These are phyloP conservation scores for Saccharomycopsis oosterbeekiorum DNA, from an alignment of 805 yeast genomes.

Conservation along the genomic window DNA sequence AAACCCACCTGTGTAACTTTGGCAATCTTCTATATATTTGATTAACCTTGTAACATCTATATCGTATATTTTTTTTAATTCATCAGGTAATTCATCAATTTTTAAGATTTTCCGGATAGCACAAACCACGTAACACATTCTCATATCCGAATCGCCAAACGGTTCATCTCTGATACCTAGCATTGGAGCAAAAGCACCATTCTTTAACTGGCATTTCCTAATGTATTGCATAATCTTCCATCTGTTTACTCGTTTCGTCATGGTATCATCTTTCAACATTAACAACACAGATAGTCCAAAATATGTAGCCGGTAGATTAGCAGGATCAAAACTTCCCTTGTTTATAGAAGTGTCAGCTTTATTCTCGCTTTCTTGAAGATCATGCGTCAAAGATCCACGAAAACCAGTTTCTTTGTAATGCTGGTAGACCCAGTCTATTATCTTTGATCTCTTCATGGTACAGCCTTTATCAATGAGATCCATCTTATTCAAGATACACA, in stretches of 20 bases:
- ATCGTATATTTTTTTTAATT: constrained; percentile 24
- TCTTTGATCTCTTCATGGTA: constrained; percentile 23
- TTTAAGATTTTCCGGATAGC: constrained; percentile 47
- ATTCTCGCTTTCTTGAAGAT: constrained; percentile 11
- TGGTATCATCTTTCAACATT: constrained; percentile 37
- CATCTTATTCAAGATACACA: constrained; percentile 35
- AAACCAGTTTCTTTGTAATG: constrained; percentile 44
- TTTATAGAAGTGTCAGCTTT: background rate
- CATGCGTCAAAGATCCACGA: constrained; percentile 46
- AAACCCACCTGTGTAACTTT: constrained; percentile 93
- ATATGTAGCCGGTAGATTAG: constrained; percentile 66
- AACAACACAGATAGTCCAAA: constrained; percentile 56
- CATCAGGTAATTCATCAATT: constrained; percentile 26
- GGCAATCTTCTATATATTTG: constrained; percentile 35
- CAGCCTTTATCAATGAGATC: constrained; percentile 24
- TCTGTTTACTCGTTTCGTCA: constrained; percentile 29
- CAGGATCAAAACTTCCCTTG: constrained; percentile 38
- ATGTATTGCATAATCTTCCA: constrained; percentile 44
- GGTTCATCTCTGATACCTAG: constrained; percentile 29
- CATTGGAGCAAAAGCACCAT: constrained; percentile 48
- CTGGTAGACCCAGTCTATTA: constrained; percentile 36
- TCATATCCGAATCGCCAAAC: constrained; percentile 56
- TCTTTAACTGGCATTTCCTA: constrained; percentile 45
- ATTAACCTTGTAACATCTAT: constrained; percentile 35
- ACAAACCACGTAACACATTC: constrained; percentile 67